These are phyloP conservation scores for Takakia lepidozioides DNA, from an alignment of 225 moss, liverwort and hornwort species.

Conservation along the genomic window DNA sequence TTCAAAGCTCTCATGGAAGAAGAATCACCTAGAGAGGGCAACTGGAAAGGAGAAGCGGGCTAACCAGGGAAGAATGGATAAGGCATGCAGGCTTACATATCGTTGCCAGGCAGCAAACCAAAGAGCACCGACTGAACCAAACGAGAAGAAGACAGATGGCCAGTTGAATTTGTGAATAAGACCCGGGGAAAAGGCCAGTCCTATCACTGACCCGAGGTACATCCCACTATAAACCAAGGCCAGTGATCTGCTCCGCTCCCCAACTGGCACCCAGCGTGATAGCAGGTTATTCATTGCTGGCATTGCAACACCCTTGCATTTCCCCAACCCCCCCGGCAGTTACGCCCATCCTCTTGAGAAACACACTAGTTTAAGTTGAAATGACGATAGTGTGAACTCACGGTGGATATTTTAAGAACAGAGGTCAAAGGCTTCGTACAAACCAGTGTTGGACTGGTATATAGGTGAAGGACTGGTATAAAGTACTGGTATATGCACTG, in stretches of 20 bases:
- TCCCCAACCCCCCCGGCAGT: no score
- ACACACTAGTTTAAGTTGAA: no score
- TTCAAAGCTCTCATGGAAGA: no score
- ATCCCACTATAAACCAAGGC: conserved; percentile 98
- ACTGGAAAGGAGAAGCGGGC: no score
- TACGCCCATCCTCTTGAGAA: no score
- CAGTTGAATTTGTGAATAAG: conserved; percentile 78
- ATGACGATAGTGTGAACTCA: no score
- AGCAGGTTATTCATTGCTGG: conserved; percentile 99
- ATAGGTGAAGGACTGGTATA: no score
- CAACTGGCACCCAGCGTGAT: conserved; percentile 81
- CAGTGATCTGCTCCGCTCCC: conserved; percentile 84
- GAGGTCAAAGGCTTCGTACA: no score
- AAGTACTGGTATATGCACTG: no score
- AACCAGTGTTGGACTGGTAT: no score
- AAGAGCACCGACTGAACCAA: conserved; percentile 80
- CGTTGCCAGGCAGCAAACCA: conserved; percentile 85
- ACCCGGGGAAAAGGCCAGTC: conserved; percentile 83
- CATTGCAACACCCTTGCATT: conserved; percentile 90
- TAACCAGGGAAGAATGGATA: not conserved
- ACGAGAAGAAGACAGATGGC: conserved; percentile 94
- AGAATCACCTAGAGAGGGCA: no score
- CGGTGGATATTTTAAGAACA: no score
- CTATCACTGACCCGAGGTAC: conserved; percentile 93
- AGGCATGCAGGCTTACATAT: conserved; percentile 32